Percentiles rank a stretch among this genome's conserved stretches.
Conservation (phyloP, 345 rosid species). For the Acer negundo region DNA sequence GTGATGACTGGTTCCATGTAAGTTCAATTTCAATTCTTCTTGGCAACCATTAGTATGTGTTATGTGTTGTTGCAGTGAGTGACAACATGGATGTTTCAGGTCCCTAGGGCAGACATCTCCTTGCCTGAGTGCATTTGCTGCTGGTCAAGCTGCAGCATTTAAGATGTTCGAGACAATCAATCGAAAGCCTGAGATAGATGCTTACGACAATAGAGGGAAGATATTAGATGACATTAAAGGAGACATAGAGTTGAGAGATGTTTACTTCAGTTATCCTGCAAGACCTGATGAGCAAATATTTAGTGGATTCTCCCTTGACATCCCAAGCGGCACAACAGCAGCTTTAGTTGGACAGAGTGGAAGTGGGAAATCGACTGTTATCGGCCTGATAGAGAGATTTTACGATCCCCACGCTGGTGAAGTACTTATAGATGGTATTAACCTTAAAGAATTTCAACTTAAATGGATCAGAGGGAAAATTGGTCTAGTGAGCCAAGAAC, state of each 20-base stretch:
- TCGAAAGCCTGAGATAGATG: constrained; percentile 67
- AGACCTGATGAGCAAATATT: constrained; percentile 74
- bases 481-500: constrained; percentile 88
- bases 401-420: constrained; percentile 72
- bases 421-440: constrained; percentile 65
- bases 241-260: constrained; percentile 65
- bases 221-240: constrained; percentile 62
- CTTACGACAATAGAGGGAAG: constrained; percentile 56
- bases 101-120: constrained; percentile 87
- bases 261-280: constrained; percentile 73
- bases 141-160: constrained; percentile 75
- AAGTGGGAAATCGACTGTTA: constrained; percentile 82
- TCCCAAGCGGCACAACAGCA: constrained; percentile 62
- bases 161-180: constrained; percentile 81
- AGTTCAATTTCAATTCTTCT: constrained; percentile 35
- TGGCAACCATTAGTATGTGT: background rate
- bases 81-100: constrained; percentile 44
- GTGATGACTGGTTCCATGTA: constrained; percentile 82
- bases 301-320: constrained; percentile 62
- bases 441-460: constrained; percentile 66
- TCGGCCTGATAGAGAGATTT: constrained; percentile 77
- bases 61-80: background rate
- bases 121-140: constrained; percentile 70
- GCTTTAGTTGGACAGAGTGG: constrained; percentile 92
- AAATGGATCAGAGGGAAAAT: constrained; percentile 76